Evolutionary conservation across 495 filamentous ascomycete species (phyloP).

Genomic region (Neurospora sp.): DNA sequence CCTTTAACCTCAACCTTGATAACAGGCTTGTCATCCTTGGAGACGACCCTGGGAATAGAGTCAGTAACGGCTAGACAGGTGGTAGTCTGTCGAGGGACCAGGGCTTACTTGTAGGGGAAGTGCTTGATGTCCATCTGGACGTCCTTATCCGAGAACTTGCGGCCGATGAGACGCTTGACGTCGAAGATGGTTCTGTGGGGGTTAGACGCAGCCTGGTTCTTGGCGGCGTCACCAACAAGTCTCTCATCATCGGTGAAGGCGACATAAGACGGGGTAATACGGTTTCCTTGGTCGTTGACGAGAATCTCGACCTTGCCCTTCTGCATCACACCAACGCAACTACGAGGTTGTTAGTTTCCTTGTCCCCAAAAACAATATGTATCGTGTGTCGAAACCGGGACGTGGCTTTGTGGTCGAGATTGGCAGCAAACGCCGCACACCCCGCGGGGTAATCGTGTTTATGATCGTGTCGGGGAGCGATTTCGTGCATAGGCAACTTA

Average conservation of each 20-base stretch:
- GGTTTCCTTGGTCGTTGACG: conserved; percentile 96
- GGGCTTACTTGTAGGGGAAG: conserved; percentile 70
- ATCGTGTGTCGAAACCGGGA: background rate
- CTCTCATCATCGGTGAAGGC: conserved; percentile 97
- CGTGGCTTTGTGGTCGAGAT: background rate
- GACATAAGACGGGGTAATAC: conserved; percentile 97
- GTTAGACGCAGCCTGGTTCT: conserved; percentile 98
- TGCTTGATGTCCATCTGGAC: conserved; percentile 79
- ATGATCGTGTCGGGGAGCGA: background rate
- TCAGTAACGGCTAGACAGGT: conserved; percentile 3
- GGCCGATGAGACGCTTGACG: conserved; percentile 88
- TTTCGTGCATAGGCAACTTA: conserved; percentile 27
- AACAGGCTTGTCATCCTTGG: conserved; percentile 73
- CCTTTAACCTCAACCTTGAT: conserved; percentile 72
- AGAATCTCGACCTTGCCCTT: conserved; percentile 97
- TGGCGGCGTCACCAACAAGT: conserved; percentile 95
- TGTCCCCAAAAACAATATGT: background rate
- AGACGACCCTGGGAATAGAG: conserved; percentile 40
- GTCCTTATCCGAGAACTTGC: conserved; percentile 80
- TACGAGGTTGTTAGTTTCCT: conserved; percentile 12
- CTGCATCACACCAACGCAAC: conserved; percentile 94
- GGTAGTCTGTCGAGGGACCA: background rate
- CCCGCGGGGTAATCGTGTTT: background rate
- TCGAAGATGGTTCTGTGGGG: conserved; percentile 83
- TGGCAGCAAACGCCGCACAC: background rate